phyloP scores from a whole-genome alignment of 78 protist species.

The Bigelowiella natans region DNA sequence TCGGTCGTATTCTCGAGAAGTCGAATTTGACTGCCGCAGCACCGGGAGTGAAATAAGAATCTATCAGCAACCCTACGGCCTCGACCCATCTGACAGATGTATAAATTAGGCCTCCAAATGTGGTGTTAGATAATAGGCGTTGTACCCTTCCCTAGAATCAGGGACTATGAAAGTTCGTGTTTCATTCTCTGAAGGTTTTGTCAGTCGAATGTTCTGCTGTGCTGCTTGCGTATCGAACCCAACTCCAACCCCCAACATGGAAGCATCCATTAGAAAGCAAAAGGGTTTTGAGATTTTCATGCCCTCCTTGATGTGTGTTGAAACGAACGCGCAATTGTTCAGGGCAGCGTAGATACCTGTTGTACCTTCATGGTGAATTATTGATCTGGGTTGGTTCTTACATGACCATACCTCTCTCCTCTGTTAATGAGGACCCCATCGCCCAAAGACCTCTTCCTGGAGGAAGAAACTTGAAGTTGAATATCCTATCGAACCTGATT shows the following conservation, averaged over 20 bases:
- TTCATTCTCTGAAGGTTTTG: neutral
- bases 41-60: neutral
- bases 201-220: neutral
- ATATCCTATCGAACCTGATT: slow-evolving; percentile 14
- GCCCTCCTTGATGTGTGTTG: slow-evolving; percentile 22
- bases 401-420: neutral
- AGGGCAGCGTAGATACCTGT: slow-evolving; percentile 16
- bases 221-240: slow-evolving; percentile 71
- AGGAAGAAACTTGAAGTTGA: slow-evolving; percentile 17
- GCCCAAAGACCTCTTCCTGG: slow-evolving; percentile 36
- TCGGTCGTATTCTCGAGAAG: slow-evolving; percentile 45
- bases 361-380: neutral
- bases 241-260: slow-evolving; percentile 78
- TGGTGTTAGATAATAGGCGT: slow-evolving; percentile 44
- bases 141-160: slow-evolving; percentile 72
- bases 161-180: slow-evolving; percentile 19
- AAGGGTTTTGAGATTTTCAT: slow-evolving; percentile 55
- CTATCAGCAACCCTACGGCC: neutral
- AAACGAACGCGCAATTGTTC: slow-evolving; percentile 31
- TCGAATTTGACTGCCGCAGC: slow-evolving; percentile 34
- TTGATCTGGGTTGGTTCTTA: too few species aligned
- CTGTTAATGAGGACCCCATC: slow-evolving; percentile 28
- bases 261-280: slow-evolving; percentile 69
- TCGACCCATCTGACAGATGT: neutral
- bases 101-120: slow-evolving; percentile 44